Conservation (phyloP, 2,329 filamentous ascomycete species). For the Calonectria hawksworthii region DNA sequence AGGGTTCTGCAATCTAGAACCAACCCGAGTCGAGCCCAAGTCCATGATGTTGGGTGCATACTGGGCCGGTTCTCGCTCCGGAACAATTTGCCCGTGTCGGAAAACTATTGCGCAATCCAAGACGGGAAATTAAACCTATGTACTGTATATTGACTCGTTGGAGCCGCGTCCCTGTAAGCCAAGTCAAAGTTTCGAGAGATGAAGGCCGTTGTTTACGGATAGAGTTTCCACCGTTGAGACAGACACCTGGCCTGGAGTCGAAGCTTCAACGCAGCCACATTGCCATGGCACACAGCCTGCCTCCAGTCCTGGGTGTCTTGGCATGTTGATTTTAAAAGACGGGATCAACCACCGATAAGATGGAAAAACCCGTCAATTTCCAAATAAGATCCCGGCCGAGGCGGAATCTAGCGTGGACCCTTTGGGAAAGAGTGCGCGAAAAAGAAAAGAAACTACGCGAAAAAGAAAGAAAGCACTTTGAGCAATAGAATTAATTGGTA, state of each 20-base stretch:
- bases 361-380: neutral
- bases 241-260: neutral
- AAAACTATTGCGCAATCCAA: constrained; percentile 1
- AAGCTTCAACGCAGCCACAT: constrained; percentile 6
- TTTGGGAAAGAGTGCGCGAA: neutral
- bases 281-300: neutral
- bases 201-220: constrained; percentile 1
- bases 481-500: neutral
- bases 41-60: constrained; percentile 4
- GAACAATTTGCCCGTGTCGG: neutral
- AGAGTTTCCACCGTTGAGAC: constrained; percentile 14
- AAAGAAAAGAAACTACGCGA: constrained; percentile 19
- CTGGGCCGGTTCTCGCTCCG: neutral
- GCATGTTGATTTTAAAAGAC: neutral
- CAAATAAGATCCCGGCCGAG: neutral
- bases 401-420: neutral
- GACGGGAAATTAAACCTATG: constrained; percentile 5
- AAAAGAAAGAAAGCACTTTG: constrained; percentile 14
- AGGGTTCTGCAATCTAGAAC: constrained; percentile 16
- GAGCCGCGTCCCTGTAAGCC: neutral
- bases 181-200: neutral
- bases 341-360: neutral
- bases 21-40: neutral
- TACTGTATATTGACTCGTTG: neutral
- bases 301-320: neutral